A percentile compares a stretch with the other conserved stretches of the same genome.
Evolutionary conservation across 805 yeast species (phyloP).

Genomic region (Torulaspora quercuum): DNA sequence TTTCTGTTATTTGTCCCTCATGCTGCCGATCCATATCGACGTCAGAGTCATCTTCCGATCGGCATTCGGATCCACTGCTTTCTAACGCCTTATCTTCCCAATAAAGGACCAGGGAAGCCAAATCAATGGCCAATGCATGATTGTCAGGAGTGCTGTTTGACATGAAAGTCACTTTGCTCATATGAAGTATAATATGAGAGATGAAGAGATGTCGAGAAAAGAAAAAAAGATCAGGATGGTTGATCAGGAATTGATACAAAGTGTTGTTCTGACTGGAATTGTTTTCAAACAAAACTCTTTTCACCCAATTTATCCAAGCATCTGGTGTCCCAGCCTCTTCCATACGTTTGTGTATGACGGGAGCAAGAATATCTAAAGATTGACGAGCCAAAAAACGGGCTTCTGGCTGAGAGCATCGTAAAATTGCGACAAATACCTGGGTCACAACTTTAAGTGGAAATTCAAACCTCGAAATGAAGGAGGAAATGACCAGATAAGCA

Average conservation of each 20-base stretch:
- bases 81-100: constrained; percentile 68
- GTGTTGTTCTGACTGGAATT: constrained; percentile 81
- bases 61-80: constrained; percentile 9
- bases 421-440: constrained; percentile 85
- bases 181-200: constrained; percentile 82
- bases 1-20: constrained; percentile 3
- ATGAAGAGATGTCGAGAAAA: constrained; percentile 85
- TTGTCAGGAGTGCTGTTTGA: constrained; percentile 77
- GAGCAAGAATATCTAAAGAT: constrained; percentile 84
- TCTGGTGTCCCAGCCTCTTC: constrained; percentile 46
- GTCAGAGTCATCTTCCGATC: constrained; percentile 25
- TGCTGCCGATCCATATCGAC: constrained; percentile 31
- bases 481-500: constrained; percentile 84
- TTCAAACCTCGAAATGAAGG: constrained; percentile 81
- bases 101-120: constrained; percentile 76
- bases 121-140: constrained; percentile 80
- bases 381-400: constrained; percentile 79
- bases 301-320: constrained; percentile 91
- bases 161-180: constrained; percentile 81
- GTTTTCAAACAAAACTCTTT: constrained; percentile 86
- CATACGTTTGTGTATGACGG: constrained; percentile 71
- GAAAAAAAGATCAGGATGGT: constrained; percentile 79
- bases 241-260: constrained; percentile 83
- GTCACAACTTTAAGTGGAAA: constrained; percentile 86
- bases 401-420: constrained; percentile 81